Conservation (phyloP, 2,329 filamentous ascomycete genomes). For the Fusarium sp. region DNA sequence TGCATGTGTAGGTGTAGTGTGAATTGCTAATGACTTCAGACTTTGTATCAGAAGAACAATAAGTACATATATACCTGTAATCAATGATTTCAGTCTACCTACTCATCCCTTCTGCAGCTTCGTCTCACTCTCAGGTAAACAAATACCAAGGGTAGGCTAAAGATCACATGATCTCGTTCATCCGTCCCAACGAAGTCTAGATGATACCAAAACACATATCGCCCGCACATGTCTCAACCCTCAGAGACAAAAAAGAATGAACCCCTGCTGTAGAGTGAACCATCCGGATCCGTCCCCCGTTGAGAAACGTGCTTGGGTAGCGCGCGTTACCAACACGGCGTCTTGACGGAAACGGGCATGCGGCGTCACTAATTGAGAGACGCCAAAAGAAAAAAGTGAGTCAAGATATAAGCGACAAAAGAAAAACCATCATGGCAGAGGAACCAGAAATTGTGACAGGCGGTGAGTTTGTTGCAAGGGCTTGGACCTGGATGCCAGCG, state of each 20-base stretch:
- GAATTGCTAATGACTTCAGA: background rate
- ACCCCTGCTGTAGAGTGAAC: constrained; percentile 1
- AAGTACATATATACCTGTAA: too few relatives aligned
- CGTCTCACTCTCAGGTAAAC: too few relatives aligned
- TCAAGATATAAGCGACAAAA: constrained; percentile 11
- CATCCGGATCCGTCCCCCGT: constrained; percentile 8
- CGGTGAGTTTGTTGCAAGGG: constrained; percentile 2
- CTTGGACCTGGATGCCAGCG: background rate
- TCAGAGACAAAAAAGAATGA: constrained; percentile 3
- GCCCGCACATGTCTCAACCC: constrained; percentile 22
- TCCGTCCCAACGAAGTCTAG: background rate
- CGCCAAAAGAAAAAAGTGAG: constrained; percentile 15
- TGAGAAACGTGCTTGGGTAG: constrained; percentile 15
- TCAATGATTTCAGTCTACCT: too few relatives aligned
- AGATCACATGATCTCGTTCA: constrained; percentile 24
- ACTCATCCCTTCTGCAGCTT: too few relatives aligned
- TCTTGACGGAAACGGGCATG: constrained; percentile 6
- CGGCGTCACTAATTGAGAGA: background rate
- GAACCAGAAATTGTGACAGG: background rate
- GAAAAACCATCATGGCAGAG: constrained; percentile 5
- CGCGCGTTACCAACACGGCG: background rate
- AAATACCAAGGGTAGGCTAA: background rate
- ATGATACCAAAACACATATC: background rate
- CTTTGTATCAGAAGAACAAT: too few relatives aligned
- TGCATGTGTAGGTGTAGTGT: background rate